These are phyloP conservation scores for Parietaria judaica DNA, from an alignment of 306 rosid species.

Conservation along the genomic window DNA sequence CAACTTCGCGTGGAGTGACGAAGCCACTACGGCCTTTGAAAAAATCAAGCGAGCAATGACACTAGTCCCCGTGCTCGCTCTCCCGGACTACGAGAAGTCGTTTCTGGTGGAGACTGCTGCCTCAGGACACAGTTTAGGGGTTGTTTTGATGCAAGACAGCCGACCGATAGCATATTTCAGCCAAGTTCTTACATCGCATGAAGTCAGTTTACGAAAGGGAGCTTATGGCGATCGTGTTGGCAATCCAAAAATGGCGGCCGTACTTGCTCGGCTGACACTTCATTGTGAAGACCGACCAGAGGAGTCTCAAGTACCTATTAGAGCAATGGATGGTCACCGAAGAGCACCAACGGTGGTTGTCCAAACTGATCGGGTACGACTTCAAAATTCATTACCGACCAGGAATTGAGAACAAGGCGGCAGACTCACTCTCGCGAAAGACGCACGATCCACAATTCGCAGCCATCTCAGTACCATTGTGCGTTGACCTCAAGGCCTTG, in stretches of 20 bases:
- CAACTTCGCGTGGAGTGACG: not conserved
- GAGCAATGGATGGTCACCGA: not conserved
- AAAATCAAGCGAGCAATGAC: not conserved
- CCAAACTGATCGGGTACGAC: not conserved
- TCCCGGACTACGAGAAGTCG: not conserved
- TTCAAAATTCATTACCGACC: not conserved
- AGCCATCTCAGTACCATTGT: no score
- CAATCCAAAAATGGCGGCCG: not conserved
- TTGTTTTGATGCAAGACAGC: not conserved
- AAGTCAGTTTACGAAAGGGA: conserved; percentile 2
- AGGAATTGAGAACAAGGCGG: not conserved
- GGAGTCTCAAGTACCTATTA: no score
- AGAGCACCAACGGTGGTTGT: not conserved
- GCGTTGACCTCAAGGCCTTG: not conserved
- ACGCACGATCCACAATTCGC: not conserved
- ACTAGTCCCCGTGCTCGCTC: not conserved
- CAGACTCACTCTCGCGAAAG: not conserved
- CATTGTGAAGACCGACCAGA: not conserved
- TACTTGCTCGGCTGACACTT: not conserved
- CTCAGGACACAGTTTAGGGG: no score
- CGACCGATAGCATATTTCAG: not conserved
- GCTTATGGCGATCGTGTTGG: not conserved
- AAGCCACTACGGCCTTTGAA: not conserved
- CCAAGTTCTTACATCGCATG: not conserved
- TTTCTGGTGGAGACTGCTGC: not conserved